phyloP scores from a whole-genome alignment of 176 grass and related monocot genomes.

The Paspalum vaginatum region DNA sequence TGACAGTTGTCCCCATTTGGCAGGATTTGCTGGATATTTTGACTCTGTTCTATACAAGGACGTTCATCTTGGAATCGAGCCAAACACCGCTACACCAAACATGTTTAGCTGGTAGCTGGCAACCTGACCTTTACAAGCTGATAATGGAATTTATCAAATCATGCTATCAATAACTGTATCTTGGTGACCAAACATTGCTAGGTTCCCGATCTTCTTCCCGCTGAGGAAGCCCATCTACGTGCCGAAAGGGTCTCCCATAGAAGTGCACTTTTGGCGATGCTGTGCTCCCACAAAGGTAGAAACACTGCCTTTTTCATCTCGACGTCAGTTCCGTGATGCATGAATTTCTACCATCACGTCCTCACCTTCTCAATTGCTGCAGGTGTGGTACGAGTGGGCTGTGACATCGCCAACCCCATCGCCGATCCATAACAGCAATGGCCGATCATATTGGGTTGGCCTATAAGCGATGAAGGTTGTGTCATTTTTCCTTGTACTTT shows the following conservation, averaged over 20 bases:
- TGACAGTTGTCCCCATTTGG: slow-evolving; percentile 25
- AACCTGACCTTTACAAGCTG: slow-evolving; percentile 3
- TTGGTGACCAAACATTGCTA: slow-evolving; percentile 28
- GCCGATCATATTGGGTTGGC: slow-evolving; percentile 95
- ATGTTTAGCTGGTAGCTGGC: slow-evolving; percentile 96
- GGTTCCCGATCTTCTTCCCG: slow-evolving; percentile 98
- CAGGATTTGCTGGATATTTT: slow-evolving; percentile 99
- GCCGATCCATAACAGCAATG: slow-evolving; percentile 88
- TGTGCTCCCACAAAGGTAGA: slow-evolving; percentile 66
- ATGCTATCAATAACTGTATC: not conserved
- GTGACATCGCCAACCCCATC: slow-evolving; percentile 68
- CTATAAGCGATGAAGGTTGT: slow-evolving; percentile 43
- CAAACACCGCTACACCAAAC: slow-evolving; percentile 89
- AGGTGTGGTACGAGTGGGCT: slow-evolving; percentile 99
- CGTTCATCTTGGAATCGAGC: slow-evolving; percentile 96
- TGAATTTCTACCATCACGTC: not conserved
- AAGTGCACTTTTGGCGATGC: slow-evolving; percentile 97
- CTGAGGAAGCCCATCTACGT: slow-evolving; percentile 76
- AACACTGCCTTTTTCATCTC: too few relatives aligned
- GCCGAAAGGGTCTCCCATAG: slow-evolving; percentile 56
- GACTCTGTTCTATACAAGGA: slow-evolving; percentile 87
- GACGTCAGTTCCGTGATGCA: not conserved
- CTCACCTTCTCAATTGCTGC: slow-evolving; percentile 16
- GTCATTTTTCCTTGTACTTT: not conserved
- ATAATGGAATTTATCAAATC: not conserved